A percentile compares a stretch with the other conserved stretches of the same genome.
Evolutionary conservation across 805 yeast species (phyloP).

Genomic region (Lipomyces mesembrius): DNA sequence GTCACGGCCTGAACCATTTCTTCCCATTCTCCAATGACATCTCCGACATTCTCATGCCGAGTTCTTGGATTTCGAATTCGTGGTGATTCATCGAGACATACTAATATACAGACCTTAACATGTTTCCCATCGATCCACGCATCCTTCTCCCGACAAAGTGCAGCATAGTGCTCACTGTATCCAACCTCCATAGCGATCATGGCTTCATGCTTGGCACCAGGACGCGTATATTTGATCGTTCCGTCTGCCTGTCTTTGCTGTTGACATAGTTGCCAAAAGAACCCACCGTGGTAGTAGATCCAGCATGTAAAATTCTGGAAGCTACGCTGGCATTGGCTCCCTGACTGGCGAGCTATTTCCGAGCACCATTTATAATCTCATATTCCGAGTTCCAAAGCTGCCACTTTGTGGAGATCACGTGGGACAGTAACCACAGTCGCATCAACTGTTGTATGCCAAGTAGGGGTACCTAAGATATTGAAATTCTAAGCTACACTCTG

Average conservation of each 20-base stretch:
- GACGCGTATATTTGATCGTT: not conserved
- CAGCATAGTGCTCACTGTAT: not conserved
- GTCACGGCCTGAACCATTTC: too few species aligned
- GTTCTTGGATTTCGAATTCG: not conserved
- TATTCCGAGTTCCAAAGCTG: not conserved
- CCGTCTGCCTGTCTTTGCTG: not conserved
- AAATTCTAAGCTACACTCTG: too few species aligned
- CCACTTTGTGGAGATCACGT: not conserved
- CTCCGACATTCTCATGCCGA: not conserved
- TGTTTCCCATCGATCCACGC: not conserved
- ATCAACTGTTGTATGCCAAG: not conserved
- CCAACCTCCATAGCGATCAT: not conserved
- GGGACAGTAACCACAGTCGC: not conserved
- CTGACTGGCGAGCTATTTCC: not conserved
- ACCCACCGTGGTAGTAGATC: not conserved
- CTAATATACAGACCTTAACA: not conserved
- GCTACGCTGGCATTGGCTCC: not conserved
- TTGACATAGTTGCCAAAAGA: not conserved
- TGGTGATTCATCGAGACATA: not conserved
- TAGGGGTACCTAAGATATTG: not conserved
- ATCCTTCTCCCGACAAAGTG: not conserved
- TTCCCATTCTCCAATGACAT: not conserved
- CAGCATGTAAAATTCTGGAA: not conserved
- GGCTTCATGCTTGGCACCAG: not conserved
- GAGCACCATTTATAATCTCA: not conserved